Evolutionary conservation across 208 protist species (phyloP).

Genomic region (Leishmania guyanensis): DNA sequence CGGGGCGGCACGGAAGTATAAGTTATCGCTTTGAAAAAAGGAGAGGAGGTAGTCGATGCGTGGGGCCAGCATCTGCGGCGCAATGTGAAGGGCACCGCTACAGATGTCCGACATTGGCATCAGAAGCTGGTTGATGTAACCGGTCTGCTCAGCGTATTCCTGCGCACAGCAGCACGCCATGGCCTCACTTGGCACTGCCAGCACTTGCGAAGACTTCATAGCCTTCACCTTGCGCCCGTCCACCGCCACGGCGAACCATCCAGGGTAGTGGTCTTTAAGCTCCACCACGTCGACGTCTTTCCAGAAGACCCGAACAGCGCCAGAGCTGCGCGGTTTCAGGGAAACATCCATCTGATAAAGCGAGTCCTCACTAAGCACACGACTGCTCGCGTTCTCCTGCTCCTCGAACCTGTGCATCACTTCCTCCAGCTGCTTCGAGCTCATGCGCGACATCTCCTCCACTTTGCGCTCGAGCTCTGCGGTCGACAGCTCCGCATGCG

Average conservation of each 20-base stretch:
- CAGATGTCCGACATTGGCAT: slow-evolving; percentile 92
- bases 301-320: slow-evolving; percentile 87
- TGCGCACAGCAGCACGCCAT: slow-evolving; percentile 86
- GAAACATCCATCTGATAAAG: slow-evolving; percentile 93
- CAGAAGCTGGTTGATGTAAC: slow-evolving; percentile 85
- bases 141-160: slow-evolving; percentile 87
- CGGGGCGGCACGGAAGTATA: slow-evolving; percentile 85
- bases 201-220: slow-evolving; percentile 75
- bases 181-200: slow-evolving; percentile 83
- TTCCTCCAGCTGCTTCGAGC: slow-evolving; percentile 72
- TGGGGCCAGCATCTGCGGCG: slow-evolving; percentile 84
- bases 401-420: slow-evolving; percentile 59
- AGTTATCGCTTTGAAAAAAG: slow-evolving; percentile 92
- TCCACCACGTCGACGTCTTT: slow-evolving; percentile 80
- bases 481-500: slow-evolving; percentile 81
- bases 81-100: slow-evolving; percentile 85
- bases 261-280: slow-evolving; percentile 51
- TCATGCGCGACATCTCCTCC: slow-evolving; percentile 74
- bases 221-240: slow-evolving; percentile 88
- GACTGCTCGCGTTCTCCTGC: slow-evolving; percentile 73
- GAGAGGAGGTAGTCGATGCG: slow-evolving; percentile 92
- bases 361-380: slow-evolving; percentile 82
- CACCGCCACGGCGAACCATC: slow-evolving; percentile 87
- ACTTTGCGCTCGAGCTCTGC: slow-evolving; percentile 87
- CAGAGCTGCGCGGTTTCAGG: slow-evolving; percentile 55